Conservation (phyloP, 2,329 filamentous ascomycete genomes). For the Colletotrichum chlorophyti region DNA sequence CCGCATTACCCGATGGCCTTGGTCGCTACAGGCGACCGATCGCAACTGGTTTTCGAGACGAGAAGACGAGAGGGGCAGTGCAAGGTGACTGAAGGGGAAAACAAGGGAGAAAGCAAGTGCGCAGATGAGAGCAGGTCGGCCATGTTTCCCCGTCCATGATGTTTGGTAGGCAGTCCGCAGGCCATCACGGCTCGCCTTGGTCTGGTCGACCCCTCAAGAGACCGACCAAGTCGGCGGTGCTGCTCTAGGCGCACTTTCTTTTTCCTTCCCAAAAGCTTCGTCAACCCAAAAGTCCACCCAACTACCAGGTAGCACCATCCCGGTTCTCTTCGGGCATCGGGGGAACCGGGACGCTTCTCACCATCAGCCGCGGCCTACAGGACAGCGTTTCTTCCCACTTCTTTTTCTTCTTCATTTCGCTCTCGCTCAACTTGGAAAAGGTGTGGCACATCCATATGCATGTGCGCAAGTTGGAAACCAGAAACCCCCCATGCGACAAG, state of each 20-base stretch:
- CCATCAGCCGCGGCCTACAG: constrained; percentile 9
- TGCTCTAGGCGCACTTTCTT: background rate
- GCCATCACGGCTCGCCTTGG: background rate
- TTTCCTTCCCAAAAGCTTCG: background rate
- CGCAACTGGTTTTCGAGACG: background rate
- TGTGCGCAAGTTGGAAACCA: constrained; percentile 11
- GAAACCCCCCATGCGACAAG: constrained; percentile 7
- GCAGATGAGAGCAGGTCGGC: background rate
- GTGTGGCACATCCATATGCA: constrained; percentile 7
- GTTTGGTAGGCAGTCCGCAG: too few relatives aligned
- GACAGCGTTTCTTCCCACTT: constrained; percentile 28
- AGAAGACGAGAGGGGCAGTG: too few relatives aligned
- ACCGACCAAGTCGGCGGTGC: background rate
- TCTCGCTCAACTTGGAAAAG: background rate
- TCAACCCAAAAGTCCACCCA: constrained; percentile 3
- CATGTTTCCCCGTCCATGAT: background rate
- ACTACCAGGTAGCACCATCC: constrained; percentile 15
- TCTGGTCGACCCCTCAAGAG: background rate
- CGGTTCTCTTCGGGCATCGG: constrained; percentile 10
- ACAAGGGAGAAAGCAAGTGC: background rate
- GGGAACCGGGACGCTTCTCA: constrained; percentile 7
- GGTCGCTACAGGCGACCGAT: background rate
- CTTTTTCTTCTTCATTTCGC: constrained; percentile 4
- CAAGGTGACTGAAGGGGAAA: background rate
- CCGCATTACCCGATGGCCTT: background rate